phyloP scores from a whole-genome alignment of 345 rosid genomes.

The Gossypium mustelinum region DNA sequence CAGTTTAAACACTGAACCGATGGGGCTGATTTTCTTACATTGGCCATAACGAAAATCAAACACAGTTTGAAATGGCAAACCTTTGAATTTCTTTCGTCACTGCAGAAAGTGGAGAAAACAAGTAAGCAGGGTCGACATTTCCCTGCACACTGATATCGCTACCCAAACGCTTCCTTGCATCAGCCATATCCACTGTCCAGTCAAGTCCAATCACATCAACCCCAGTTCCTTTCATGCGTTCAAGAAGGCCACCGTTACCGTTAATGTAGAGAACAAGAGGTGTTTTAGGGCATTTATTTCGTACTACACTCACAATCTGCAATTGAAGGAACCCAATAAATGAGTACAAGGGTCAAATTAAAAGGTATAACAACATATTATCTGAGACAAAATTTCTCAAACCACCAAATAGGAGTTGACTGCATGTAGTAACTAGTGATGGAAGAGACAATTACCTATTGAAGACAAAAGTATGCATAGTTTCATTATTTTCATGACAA shows the following conservation, averaged over 20 bases:
- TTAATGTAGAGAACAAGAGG: constrained; percentile 87
- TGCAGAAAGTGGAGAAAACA: constrained; percentile 76
- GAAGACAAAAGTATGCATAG: background rate
- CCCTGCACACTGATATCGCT: constrained; percentile 73
- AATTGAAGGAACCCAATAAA: constrained; percentile 16
- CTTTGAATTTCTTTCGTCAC: constrained; percentile 79
- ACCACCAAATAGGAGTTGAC: background rate
- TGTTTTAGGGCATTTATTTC: constrained; percentile 68
- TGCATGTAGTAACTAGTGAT: background rate
- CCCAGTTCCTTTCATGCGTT: constrained; percentile 81
- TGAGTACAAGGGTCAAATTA: background rate
- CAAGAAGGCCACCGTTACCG: constrained; percentile 94
- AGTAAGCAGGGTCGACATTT: constrained; percentile 82
- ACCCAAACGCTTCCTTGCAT: constrained; percentile 79
- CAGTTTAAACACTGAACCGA: background rate
- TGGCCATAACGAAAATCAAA: background rate
- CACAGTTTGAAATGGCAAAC: constrained; percentile 28
- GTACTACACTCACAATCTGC: constrained; percentile 63
- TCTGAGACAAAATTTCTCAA: background rate
- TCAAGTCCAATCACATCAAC: constrained; percentile 96
- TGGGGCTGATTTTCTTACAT: background rate
- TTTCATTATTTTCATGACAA: background rate
- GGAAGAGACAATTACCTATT: background rate
- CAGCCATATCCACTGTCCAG: constrained; percentile 96
- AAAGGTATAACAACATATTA: background rate